Evolutionary conservation across 129 eudicot species (phyloP).

Genomic region (Glebionis coronaria): DNA sequence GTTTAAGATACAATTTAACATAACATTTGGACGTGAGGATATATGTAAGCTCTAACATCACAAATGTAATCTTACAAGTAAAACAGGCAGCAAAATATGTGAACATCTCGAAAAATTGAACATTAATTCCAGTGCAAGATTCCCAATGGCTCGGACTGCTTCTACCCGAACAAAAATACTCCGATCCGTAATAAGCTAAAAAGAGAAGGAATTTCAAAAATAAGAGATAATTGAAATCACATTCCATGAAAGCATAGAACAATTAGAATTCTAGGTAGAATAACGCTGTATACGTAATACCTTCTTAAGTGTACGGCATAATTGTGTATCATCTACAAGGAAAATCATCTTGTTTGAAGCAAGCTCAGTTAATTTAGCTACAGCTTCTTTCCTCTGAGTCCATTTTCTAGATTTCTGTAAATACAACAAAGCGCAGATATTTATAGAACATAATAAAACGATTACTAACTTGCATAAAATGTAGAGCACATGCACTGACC

Average conservation of each 20-base stretch:
- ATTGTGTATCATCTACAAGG: conserved; percentile 91
- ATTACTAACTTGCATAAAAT: not conserved
- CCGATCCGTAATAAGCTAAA: conserved; percentile 91
- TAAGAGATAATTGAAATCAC: too few relatives aligned
- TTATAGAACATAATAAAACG: too few relatives aligned
- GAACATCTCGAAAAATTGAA: conserved; percentile 73
- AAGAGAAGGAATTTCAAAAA: not conserved
- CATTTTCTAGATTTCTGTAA: too few relatives aligned
- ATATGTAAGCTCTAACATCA: not conserved
- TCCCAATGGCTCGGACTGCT: conserved; percentile 92
- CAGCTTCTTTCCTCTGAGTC: conserved; percentile 97
- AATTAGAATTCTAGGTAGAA: not conserved
- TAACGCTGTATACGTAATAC: too few relatives aligned
- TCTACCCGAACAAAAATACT: conserved; percentile 91
- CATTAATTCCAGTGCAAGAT: conserved; percentile 86
- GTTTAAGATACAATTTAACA: conserved; percentile 7
- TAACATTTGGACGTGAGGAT: not conserved
- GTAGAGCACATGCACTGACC: too few relatives aligned
- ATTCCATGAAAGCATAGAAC: too few relatives aligned
- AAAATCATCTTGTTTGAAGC: conserved; percentile 92
- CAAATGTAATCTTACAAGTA: conserved; percentile 65
- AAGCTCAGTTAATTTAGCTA: conserved; percentile 87
- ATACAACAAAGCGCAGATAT: too few relatives aligned
- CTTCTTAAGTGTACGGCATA: conserved; percentile 90
- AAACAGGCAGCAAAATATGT: conserved; percentile 70